A percentile compares a stretch with the other conserved stretches of the same genome.
Evolutionary conservation across 768 basidiomycete genomes (phyloP).

Genomic region (Neoboletus subvelutipes): DNA sequence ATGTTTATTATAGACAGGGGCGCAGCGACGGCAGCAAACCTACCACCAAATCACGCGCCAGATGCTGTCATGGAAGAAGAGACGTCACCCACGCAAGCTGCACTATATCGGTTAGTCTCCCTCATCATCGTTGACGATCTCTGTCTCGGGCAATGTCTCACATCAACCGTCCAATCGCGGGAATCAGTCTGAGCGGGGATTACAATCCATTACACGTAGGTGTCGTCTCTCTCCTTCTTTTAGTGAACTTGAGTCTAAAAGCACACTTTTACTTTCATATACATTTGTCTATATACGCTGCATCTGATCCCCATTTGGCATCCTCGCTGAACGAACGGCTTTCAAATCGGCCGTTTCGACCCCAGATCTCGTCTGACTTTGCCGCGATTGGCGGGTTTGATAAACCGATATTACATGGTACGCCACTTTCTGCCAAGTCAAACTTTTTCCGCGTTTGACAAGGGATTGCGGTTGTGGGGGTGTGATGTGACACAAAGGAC

Average conservation of each 20-base stretch:
- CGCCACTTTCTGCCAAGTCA: not conserved
- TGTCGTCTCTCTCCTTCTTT: not conserved
- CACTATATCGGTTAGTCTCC: slow-evolving; percentile 76
- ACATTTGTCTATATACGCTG: not conserved
- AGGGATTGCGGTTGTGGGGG: not conserved
- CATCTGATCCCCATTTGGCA: not conserved
- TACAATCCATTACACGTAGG: slow-evolving; percentile 85
- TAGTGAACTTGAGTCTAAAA: slow-evolving; percentile 5
- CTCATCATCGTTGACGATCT: not conserved
- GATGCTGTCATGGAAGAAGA: slow-evolving; percentile 89
- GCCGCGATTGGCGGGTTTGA: slow-evolving; percentile 95
- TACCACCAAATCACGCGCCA: slow-evolving; percentile 76
- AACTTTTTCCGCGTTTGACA: not conserved
- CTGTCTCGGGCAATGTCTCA: slow-evolving; percentile 4
- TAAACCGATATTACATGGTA: slow-evolving; percentile 80
- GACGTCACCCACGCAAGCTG: slow-evolving; percentile 80
- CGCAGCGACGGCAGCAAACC: slow-evolving; percentile 78
- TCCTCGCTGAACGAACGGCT: not conserved
- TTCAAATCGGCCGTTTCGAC: slow-evolving; percentile 3
- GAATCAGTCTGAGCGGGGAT: slow-evolving; percentile 80
- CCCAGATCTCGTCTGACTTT: slow-evolving; percentile 86
- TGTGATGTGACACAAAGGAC: slow-evolving; percentile 40
- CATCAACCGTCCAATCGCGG: not conserved
- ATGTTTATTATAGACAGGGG: slow-evolving; percentile 68
- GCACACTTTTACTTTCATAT: not conserved